Base-by-base conservation (phyloP, 306 rosid genomes). In the Geum urbanum region DNA sequence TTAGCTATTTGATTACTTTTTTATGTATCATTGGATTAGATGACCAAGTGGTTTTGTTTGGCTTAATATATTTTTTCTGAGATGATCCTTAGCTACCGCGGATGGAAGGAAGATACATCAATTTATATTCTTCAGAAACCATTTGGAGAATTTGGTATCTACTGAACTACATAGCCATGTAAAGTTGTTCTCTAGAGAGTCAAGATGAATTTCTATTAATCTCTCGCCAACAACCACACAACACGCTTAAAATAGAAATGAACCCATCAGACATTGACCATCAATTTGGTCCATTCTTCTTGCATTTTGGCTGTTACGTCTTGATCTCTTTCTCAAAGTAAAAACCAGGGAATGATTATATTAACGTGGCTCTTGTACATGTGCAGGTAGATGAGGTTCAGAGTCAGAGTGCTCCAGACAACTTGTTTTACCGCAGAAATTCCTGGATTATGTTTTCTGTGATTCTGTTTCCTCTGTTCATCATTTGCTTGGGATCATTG, bases 381-480 rank as follows among this genome's bases (percentile, higher is more conserved):
- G 22, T 37, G 46, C 65, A 60, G 65, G 40, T 15, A 35, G 46
- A 37, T 60, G 46, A 60, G 65, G 45, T 60, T 60, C 45, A 60
- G 22, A 11, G 5, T 60, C n/a, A n/a, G n/a, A n/a, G n/a, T n/a
- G 46, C 65, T 60, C 65, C 65, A 60, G 46, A 60, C 16, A 60
- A 3, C 46, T 15, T 60, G 46, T 60, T 37, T 40, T 3, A 2
- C 9, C 7, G 65, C 45, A 7, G 46, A 35, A 60, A 60, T 41
- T 37, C 45, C 13, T 60, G 41, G 45, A 7, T 37, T 45, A 41
- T 37, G 15, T 60, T 45, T 18, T 60, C 12, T 16, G 65, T 60
- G 7, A 14, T 60, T 60, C 11, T 14, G 4, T 37, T 60, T 35
- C 45, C 45, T 37, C 24, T 37, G 46, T 37, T 60, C 12, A 4